Percentiles rank a stretch among this genome's conserved stretches.
These are phyloP conservation scores for Pleurotus salmoneostramineus DNA, from an alignment of 768 basidiomycete genomes.

Conservation along the genomic window DNA sequence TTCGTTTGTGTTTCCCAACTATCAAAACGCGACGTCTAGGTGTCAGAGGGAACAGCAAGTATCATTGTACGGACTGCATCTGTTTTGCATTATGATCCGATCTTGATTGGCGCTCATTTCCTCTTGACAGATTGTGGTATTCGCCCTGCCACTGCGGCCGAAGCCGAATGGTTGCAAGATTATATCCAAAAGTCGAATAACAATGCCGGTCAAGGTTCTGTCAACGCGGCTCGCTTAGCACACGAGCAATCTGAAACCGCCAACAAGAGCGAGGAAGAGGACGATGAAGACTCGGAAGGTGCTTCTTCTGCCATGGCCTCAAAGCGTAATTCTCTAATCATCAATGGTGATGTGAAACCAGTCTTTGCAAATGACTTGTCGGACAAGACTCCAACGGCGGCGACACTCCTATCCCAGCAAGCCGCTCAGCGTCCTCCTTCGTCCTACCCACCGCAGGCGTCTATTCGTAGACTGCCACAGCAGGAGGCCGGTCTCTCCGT, in stretches of 20 bases:
- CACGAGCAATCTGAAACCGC: conserved; percentile 64
- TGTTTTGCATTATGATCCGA: conserved; percentile 23
- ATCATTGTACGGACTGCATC: conserved; percentile 70
- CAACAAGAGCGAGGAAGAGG: conserved; percentile 63
- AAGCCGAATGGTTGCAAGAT: conserved; percentile 90
- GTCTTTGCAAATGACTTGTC: conserved; percentile 62
- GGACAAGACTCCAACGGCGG: conserved; percentile 86
- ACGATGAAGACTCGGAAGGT: conserved; percentile 83
- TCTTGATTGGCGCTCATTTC: conserved; percentile 25
- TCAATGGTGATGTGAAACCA: conserved; percentile 60
- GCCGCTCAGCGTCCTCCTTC: conserved; percentile 51
- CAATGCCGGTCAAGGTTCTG: conserved; percentile 70
- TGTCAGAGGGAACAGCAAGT: conserved; percentile 93
- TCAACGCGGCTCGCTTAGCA: conserved; percentile 69
- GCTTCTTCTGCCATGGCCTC: conserved; percentile 56
- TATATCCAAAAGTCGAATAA: conserved; percentile 92
- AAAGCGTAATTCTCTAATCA: conserved; percentile 70
- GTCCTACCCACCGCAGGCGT: conserved; percentile 64
- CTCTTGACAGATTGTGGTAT: conserved; percentile 78
- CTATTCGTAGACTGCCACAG: conserved; percentile 72
- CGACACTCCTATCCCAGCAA: conserved; percentile 74
- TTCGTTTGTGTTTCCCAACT: conserved; percentile 88
- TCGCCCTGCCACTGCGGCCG: conserved; percentile 84
- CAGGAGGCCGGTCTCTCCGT: conserved; percentile 53
- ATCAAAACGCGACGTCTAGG: conserved; percentile 94